Base-by-base conservation (phyloP, 2,329 filamentous ascomycete genomes). In the Epichloe gansuensis region DNA sequence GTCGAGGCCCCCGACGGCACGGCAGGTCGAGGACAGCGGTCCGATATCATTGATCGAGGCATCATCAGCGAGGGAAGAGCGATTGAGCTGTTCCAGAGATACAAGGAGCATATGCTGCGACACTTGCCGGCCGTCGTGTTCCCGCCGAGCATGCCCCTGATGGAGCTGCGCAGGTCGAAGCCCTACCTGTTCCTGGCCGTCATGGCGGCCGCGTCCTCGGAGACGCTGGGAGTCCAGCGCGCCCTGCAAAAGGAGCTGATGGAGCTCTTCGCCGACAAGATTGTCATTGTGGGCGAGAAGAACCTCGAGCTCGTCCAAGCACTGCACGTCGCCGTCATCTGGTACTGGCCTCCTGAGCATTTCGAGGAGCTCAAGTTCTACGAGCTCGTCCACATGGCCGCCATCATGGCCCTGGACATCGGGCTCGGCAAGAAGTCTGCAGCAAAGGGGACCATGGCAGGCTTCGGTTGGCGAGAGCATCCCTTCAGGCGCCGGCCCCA, bases 311-410 rank as follows among this genome's bases (percentile, higher is more conserved):
- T 95, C 6, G 80, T 94, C 8, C 89, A 95, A 68, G 80, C 87
- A 2, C 70, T 95, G 41, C 77, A 87, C 53, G 72, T 95, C 3
- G 75, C 81, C 6, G 81, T 84, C n/a, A 77, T 89, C 21, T 95
- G 89, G 87, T 94, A 95, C 65, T 82, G 82, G 64, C 87, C 88
- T 15, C 89, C 89, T 0, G 83, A 91, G 58, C 78, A 86, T 59
- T 87, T 87, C 54, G 87, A 94, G 61, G 85, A 93, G 68, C 80
- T 91, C 61, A 93, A 93, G 63, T 94, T 93, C 65, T 95, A 93
- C 68, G 87, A 91, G 69, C 77, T 93, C 57, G 81, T 89, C 45
- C 87, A 95, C 64, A 81, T 88, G 62, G 85, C 86, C 2, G 84
- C 84, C 47, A 78, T 88, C 59, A 87, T 95, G 82, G 85, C 84